phyloP scores from a whole-genome alignment of 768 basidiomycete genomes.

The Plicaturopsis crispa region DNA sequence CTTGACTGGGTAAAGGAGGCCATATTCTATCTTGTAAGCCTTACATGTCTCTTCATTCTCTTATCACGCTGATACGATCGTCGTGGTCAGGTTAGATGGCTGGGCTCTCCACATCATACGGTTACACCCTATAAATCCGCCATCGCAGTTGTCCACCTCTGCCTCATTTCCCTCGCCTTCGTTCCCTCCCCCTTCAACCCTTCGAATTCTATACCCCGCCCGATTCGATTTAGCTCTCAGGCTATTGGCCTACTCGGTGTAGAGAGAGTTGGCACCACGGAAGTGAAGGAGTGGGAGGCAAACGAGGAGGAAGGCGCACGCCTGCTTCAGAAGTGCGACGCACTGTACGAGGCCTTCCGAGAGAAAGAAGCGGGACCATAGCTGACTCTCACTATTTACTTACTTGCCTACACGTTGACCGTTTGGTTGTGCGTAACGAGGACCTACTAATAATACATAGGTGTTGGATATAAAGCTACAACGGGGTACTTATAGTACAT shows the following conservation, averaged over 20 bases:
- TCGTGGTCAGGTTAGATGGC: conserved; percentile 46
- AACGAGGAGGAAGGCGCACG: conserved; percentile 36
- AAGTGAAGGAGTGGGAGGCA: conserved; percentile 44
- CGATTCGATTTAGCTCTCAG: conserved; percentile 48
- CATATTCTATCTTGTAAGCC: conserved; percentile 58
- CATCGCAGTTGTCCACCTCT: conserved; percentile 56
- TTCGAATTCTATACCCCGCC: conserved; percentile 12
- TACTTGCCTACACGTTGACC: too few relatives aligned
- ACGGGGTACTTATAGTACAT: conserved; percentile 8
- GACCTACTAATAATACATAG: too few relatives aligned
- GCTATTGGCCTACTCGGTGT: conserved; percentile 51
- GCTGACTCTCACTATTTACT: too few relatives aligned
- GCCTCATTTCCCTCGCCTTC: conserved; percentile 47
- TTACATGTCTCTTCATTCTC: conserved; percentile 1
- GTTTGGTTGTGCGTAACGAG: too few relatives aligned
- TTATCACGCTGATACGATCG: conserved; percentile 4
- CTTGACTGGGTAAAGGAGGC: conserved; percentile 40
- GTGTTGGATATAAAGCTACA: too few relatives aligned
- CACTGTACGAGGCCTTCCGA: conserved; percentile 34
- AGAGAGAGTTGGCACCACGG: conserved; percentile 39
- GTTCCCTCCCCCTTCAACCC: conserved; percentile 27
- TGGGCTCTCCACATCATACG: conserved; percentile 62
- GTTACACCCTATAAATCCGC: conserved; percentile 60
- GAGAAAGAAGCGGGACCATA: conserved; percentile 22
- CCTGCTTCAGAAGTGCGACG: conserved; percentile 51